Evolutionary conservation across 495 filamentous ascomycete species (phyloP), one percentile per base, ranked within the genome.

Genomic region (Antarctomyces pellizariae): DNA sequence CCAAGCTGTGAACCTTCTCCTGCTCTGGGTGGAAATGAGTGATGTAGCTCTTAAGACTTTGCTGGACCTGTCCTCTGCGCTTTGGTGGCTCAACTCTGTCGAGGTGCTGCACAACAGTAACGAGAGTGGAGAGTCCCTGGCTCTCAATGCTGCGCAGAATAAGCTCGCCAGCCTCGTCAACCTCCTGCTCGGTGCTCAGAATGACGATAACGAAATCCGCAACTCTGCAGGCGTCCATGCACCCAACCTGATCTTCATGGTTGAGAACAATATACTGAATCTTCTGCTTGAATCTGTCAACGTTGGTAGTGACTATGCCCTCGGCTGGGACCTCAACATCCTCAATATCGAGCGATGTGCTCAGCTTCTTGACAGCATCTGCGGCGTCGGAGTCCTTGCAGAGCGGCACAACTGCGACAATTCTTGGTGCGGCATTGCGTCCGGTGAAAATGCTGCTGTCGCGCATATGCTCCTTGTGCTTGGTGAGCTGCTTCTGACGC

Each of bases 221-320:
- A 21, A 75, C 60, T 28, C 74, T 64, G 37, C 80, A 84, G 18
- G 80, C 80, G 53, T 95, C 82, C 36, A 97, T 44, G 26, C 68
- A 71, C 10, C 58, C 58, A 10, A 78, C 54, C 25, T 93, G 47
- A 32, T 90, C 71, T 32, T 70, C 55, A n/a, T n/a, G n/a, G 31
- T 59, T 59, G 2, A 77, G 53, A 1, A 70, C 61, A 2, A 93
- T 49, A 48, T 89, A 97, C 45, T 80, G 66, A 15, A 95, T 42
- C 40, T 72, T 91, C 45, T 91, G 83, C 48, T 86, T 84, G 55
- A 95, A 95, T 20, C 82, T 56, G 29, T 91, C 82, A 26, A 97
- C 56, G 7, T 71, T 54, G 9, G 78, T 65, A 30, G 64, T 64
- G 26, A 67, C 47, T 28, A 52, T 51, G 18, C 62, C 60, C 24